phyloP scores from a whole-genome alignment of 1,284 basidiomycete genomes.

The Cerrena zonata region DNA sequence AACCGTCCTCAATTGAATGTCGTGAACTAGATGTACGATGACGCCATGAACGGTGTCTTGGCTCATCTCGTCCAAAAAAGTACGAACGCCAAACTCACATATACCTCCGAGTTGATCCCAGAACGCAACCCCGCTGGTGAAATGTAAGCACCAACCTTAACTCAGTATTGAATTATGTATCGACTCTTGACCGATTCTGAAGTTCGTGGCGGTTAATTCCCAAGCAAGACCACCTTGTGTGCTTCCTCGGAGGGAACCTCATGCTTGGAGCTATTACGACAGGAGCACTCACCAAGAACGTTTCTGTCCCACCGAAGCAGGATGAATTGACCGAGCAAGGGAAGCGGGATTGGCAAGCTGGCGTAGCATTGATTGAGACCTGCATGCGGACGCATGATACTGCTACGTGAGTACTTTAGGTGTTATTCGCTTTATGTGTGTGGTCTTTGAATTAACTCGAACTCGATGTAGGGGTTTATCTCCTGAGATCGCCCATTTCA shows the following conservation, averaged over 20 bases:
- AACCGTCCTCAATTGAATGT: no score
- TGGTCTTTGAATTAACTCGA: neutral
- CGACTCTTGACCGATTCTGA: slow-evolving; percentile 4
- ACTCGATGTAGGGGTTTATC: slow-evolving; percentile 57
- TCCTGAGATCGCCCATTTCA: slow-evolving; percentile 81
- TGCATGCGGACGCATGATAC: slow-evolving; percentile 87
- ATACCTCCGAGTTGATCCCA: slow-evolving; percentile 78
- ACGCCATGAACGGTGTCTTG: slow-evolving; percentile 79
- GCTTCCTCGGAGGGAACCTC: slow-evolving; percentile 88
- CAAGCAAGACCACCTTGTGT: slow-evolving; percentile 95
- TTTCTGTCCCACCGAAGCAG: slow-evolving; percentile 57
- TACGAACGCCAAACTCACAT: slow-evolving; percentile 54
- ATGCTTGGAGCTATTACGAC: slow-evolving; percentile 83
- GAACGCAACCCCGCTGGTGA: slow-evolving; percentile 40
- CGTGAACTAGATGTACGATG: slow-evolving; percentile 90
- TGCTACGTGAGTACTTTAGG: slow-evolving; percentile 55
- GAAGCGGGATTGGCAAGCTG: slow-evolving; percentile 76
- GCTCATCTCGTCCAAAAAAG: slow-evolving; percentile 67
- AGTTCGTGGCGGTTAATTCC: slow-evolving; percentile 70
- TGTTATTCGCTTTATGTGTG: neutral
- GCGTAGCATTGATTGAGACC: slow-evolving; percentile 77
- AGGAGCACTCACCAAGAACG: slow-evolving; percentile 40
- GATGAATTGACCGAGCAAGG: slow-evolving; percentile 52
- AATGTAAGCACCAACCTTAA: slow-evolving; percentile 36
- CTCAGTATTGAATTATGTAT: neutral